phyloP scores from a whole-genome alignment of 352 stramenopile genomes.

The Globisporangium viniferum region DNA sequence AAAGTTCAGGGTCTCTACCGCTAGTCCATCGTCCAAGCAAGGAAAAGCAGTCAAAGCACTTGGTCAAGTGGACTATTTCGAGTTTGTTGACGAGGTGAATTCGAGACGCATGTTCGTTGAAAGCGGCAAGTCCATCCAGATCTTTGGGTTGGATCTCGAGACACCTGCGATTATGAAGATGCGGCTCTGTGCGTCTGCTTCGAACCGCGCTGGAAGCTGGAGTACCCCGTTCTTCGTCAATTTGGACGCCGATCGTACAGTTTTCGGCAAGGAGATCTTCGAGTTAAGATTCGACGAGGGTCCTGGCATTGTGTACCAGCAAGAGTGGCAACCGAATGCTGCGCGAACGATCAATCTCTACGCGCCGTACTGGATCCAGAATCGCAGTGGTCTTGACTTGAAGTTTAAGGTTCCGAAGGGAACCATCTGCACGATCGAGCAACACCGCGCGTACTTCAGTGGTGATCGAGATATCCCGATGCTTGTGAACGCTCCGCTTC shows the following conservation, averaged over 20 bases:
- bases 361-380: slow-evolving; percentile 84
- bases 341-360: slow-evolving; percentile 66
- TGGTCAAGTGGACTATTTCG: slow-evolving; percentile 63
- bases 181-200: slow-evolving; percentile 57
- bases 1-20: slow-evolving; percentile 42
- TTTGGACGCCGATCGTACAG: slow-evolving; percentile 41
- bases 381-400: slow-evolving; percentile 75
- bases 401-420: slow-evolving; percentile 61
- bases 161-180: slow-evolving; percentile 75
- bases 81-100: slow-evolving; percentile 78
- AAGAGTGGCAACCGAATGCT: slow-evolving; percentile 58
- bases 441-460: slow-evolving; percentile 73
- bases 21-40: slow-evolving; percentile 38
- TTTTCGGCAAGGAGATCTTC: slow-evolving; percentile 54
- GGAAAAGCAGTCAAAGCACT: slow-evolving; percentile 42
- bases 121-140: slow-evolving; percentile 76
- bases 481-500: slow-evolving; percentile 48
- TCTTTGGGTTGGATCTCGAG: slow-evolving; percentile 75
- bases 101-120: slow-evolving; percentile 66
- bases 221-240: slow-evolving; percentile 61
- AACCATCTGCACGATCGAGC: slow-evolving; percentile 50
- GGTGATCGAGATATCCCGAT: slow-evolving; percentile 59
- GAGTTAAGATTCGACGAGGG: slow-evolving; percentile 64
- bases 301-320: slow-evolving; percentile 61
- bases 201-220: slow-evolving; percentile 47